A percentile compares a stretch with the other conserved stretches of the same genome.
phyloP scores from a whole-genome alignment of 257 asterid genomes.

The Apocynum venetum region DNA sequence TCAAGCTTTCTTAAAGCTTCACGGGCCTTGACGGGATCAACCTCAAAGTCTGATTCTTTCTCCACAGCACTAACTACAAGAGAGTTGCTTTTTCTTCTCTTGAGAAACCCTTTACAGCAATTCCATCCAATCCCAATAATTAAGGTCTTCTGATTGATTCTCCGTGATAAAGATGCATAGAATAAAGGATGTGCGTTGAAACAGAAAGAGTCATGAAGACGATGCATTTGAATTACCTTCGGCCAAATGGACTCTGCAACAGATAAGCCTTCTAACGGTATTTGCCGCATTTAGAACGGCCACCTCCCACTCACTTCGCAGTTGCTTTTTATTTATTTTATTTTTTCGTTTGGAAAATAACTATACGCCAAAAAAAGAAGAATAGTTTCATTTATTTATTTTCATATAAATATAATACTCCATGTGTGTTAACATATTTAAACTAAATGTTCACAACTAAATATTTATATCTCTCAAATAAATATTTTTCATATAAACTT shows the following conservation, averaged over 20 bases:
- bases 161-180: not conserved
- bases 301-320: no score
- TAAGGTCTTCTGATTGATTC: not conserved
- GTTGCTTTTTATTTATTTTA: no score
- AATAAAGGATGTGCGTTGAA: not conserved
- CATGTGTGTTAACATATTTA: no score
- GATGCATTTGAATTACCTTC: conserved; percentile 3
- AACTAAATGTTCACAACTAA: no score
- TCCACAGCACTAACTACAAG: conserved; percentile 28
- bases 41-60: conserved; percentile 61
- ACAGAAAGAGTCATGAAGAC: not conserved
- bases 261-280: not conserved
- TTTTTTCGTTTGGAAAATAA: no score
- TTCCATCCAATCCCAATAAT: conserved; percentile 1
- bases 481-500: no score
- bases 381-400: no score
- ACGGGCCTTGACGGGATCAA: conserved; percentile 70
- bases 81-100: conserved; percentile 13
- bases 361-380: no score
- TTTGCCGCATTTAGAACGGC: not conserved
- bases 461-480: no score
- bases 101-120: not conserved
- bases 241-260: not conserved
- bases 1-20: conserved; percentile 78
- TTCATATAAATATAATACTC: no score